phyloP scores from a whole-genome alignment of 495 filamentous ascomycete genomes.

The Hypomontagnella submonticulosa region DNA sequence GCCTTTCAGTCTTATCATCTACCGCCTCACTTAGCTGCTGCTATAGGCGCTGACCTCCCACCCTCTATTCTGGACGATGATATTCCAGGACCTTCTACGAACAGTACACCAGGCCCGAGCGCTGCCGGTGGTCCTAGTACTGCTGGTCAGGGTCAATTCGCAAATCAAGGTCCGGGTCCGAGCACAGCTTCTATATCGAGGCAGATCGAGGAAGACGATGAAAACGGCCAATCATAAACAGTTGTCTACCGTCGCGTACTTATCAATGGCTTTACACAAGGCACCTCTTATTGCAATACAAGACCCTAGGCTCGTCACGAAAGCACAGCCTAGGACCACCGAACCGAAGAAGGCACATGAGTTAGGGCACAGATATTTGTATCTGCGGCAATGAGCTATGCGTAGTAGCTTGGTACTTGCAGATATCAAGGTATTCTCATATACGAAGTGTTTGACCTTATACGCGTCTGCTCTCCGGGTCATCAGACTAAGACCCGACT shows the following conservation, averaged over 20 bases:
- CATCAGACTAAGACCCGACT: neutral
- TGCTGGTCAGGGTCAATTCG: slow-evolving; percentile 34
- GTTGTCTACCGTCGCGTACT: neutral
- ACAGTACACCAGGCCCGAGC: slow-evolving; percentile 22
- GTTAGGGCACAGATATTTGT: neutral
- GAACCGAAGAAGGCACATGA: neutral
- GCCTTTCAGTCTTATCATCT: neutral
- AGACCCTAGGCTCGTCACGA: neutral
- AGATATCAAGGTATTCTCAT: neutral
- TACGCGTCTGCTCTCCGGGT: neutral
- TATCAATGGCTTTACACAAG: neutral
- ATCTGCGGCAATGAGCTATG: neutral
- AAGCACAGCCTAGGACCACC: neutral
- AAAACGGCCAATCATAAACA: slow-evolving; percentile 14
- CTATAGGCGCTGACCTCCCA: neutral
- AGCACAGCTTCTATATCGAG: slow-evolving; percentile 45
- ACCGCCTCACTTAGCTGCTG: slow-evolving; percentile 7
- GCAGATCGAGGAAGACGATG: slow-evolving; percentile 31
- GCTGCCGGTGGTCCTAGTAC: slow-evolving; percentile 35
- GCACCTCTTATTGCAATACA: neutral
- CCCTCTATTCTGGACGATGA: neutral
- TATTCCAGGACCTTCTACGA: neutral
- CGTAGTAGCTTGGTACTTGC: neutral
- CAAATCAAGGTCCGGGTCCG: slow-evolving; percentile 22
- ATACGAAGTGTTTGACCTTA: slow-evolving; percentile 3